Base-by-base conservation (phyloP, 2,329 filamentous ascomycete genomes). In the Calonectria pseudoreteaudii region DNA sequence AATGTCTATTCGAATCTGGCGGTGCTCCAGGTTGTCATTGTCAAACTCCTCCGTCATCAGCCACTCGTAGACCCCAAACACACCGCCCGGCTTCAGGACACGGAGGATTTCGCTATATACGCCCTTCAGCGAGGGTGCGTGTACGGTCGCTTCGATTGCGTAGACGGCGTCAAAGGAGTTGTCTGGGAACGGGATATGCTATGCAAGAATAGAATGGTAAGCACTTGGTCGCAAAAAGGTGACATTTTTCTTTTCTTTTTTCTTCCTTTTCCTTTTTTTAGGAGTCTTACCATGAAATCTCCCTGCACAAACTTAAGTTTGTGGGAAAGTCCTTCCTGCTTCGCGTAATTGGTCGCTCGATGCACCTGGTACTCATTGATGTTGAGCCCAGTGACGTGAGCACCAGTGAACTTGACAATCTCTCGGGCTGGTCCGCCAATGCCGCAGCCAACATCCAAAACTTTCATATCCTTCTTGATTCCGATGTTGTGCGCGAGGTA, bases 331-430 rank as follows among this genome's bases (percentile, higher is more conserved):
- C 93, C 93, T 84, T 97, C 94, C 84, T 94, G 94, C 74, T 90
- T 86, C 2, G 95, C 95, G 83, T 98, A 98, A 65, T 89, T 88
- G 23, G 92, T 95, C 2, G 95, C 96, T 71, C 96, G 94, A 84
- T 97, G 90, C 77, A 98, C 97, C 87, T 98, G 96, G 89, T 98
- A 98, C 87, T 98, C 95, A 86, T 98, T 98, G 92, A 98, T 98
- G 91, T 98, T 98, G 85, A 98, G 86, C 30, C 96, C 96, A 28
- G 94, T 93, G 72, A 98, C 90, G 81, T 98, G 95, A 81, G 91
- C 93, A 73, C 94, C 95, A 8, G 94, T 93, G 86, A 98, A 98
- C 86, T 96, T 97, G 86, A 94, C 94, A 81, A 98, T 98, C 87
- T 98, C 95, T 75, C 95, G 91, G 13, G 95, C 96, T n/a, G 96